A percentile compares a stretch with the other conserved stretches of the same genome.
Evolutionary conservation across 2,329 filamentous ascomycete genomes (phyloP).

Genomic region (Beauveria varroae): DNA sequence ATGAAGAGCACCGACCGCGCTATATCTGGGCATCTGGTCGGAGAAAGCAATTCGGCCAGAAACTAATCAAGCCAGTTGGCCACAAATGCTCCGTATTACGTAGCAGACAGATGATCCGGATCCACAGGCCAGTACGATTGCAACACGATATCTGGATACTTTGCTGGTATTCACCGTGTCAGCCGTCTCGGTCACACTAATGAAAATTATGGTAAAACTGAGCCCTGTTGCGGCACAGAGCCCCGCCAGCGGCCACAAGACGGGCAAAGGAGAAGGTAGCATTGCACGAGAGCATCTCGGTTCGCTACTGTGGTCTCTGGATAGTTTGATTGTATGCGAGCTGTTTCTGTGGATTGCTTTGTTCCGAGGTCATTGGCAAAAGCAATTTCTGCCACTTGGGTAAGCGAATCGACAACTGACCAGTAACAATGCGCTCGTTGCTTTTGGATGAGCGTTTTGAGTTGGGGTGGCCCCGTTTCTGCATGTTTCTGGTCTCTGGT

Average conservation of each 20-base stretch:
- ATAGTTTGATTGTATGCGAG: not conserved
- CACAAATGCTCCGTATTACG: not conserved
- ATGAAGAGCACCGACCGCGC: not conserved
- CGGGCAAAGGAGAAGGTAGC: not conserved
- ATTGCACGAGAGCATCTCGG: constrained; percentile 5
- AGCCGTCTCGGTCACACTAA: not conserved
- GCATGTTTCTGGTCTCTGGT: not conserved
- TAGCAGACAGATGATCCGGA: not conserved
- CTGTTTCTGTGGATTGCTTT: not conserved
- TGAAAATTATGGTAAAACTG: not conserved
- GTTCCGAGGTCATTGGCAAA: not conserved
- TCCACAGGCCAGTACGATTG: not conserved
- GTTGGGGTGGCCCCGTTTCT: not conserved
- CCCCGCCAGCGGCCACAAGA: not conserved
- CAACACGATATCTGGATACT: not conserved
- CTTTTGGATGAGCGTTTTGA: constrained; percentile 4
- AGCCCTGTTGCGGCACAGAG: not conserved
- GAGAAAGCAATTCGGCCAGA: not conserved
- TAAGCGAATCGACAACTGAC: not conserved
- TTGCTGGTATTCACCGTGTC: not conserved
- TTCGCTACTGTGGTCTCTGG: not conserved
- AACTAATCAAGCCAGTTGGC: not conserved
- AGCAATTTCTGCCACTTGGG: not conserved
- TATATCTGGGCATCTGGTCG: constrained; percentile 4
- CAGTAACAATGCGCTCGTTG: constrained; percentile 2